Base-by-base conservation (phyloP, 2,329 filamentous ascomycete genomes). In the Aureobasidium melanogenum region DNA sequence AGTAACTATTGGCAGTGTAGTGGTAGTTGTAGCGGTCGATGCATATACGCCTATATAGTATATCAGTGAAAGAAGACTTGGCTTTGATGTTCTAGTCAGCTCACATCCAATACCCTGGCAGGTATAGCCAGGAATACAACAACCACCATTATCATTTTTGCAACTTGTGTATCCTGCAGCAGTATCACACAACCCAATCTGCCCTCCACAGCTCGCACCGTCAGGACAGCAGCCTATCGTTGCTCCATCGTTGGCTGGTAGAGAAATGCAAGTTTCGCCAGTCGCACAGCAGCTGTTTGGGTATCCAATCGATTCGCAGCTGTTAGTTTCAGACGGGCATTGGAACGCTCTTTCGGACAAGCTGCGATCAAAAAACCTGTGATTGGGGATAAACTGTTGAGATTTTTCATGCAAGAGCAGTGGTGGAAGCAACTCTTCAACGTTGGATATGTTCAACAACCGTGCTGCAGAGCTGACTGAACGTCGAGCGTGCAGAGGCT, bases 221-320 rank as follows among this genome's bases (percentile, higher is more conserved):
- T 77, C 69, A 0, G 87, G 87, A 73, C 89, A 94, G 73, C 89
- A 94, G 3, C 88, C 89, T 2, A 93, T 84, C 47, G 83, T 82
- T 8, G 87, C 87, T 30, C 86, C 76, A 0, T 81, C 82, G 6
- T 82, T 81, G 70, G 88, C 83, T 34, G 79, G 71, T 5, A 91
- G 84, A 26, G 75, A 73, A 50, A 88, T 84, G 70, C 89, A 94
- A 8, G 79, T 82, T 66, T 87, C 84, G 17, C 79, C 81, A n/a
- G 77, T 77, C 24, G 80, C 76, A 71, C 89, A 94, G 76, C 89
- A 94, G 72, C 86, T 88, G 72, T 90, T 82, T 1, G 87, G 82
- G 48, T 82, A 81, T 8, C 82, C 83, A 66, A 91, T 86, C 19
- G 74, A 75, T 17, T 79, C 77, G 72, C 89, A 94, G 69, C 79